Evolutionary conservation across 139 green algal species (phyloP).

Genomic region (Pseudopediastrum boryanum): DNA sequence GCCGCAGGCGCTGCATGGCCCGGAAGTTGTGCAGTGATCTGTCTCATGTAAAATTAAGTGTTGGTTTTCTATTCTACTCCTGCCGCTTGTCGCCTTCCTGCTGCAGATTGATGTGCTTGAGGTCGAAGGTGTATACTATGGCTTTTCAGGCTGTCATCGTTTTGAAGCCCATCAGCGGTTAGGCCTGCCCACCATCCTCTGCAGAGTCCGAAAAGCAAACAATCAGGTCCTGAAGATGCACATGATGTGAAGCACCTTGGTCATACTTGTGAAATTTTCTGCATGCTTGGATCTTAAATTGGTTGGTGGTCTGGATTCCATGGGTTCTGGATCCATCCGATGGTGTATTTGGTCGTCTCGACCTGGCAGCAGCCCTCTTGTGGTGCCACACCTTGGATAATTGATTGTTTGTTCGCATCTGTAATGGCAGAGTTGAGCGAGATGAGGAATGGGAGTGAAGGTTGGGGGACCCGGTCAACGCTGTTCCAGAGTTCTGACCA

Average conservation of each 20-base stretch:
- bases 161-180: constrained; percentile 80
- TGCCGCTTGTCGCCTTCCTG: neutral
- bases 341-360: too few relatives aligned
- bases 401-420: too few relatives aligned
- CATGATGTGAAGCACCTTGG: constrained; percentile 76
- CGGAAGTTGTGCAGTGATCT: neutral
- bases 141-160: constrained; percentile 90
- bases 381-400: too few relatives aligned
- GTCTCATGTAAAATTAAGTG: neutral
- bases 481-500: too few relatives aligned
- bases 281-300: too few relatives aligned
- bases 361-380: too few relatives aligned
- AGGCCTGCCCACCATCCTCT: constrained; percentile 81
- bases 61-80: neutral
- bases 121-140: constrained; percentile 83
- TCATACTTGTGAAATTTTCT: too few relatives aligned
- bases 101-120: constrained; percentile 79
- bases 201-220: constrained; percentile 82
- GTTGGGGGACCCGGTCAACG: too few relatives aligned
- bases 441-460: too few relatives aligned
- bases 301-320: too few relatives aligned
- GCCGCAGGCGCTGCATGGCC: neutral
- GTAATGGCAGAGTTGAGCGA: too few relatives aligned
- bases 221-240: constrained; percentile 75
- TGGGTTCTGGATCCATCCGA: too few relatives aligned